Base-by-base conservation (phyloP, 2,329 filamentous ascomycete genomes). In the Sporothrix pallida region DNA sequence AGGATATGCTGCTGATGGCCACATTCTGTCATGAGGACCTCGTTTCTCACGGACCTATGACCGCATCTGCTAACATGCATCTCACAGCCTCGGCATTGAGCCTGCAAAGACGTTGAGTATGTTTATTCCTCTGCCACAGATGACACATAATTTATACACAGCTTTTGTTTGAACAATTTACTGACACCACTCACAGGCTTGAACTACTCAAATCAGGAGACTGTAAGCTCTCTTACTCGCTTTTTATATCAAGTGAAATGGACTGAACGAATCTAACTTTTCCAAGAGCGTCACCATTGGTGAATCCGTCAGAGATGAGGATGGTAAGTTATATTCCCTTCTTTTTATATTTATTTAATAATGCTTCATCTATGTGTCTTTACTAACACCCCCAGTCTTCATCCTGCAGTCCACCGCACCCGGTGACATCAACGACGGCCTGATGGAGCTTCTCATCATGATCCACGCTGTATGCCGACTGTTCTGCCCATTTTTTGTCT, bases 401-500 rank as follows among this genome's bases (percentile, higher is more conserved):
- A 97, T 98, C 79, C 87, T 98, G 75, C 95, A 98, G 84, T 97
- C 95, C 31, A 97, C 96, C 67, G 92, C 93, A 56, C 95, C 95
- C 1, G 95, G 95, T 81, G 95, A 98, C 81, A 97, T 98, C 85
- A 99, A 99, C 84, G 95, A 98, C 82, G 94, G 94, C 69, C 88
- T 99, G 75, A 98, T 99, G 95, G 95, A 99, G 84, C 89, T 98
- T 52, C 89, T 98, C 77, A 98, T 98, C 84, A 97, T 98, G 91
- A 97, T 98, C 83, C 97, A 97, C 81, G 95, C 95, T 76, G 77
- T 76, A 72, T 10, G 75, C 7, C 31, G 54, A 58, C 68, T 26
- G 3, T 37, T 37, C 31, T 37, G 2, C 46, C 17, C 13, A 3
- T 13, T 26, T 4, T 3, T 12, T 23, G n/a, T 26, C 20, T 4